Conservation (phyloP, 306 rosid species). For the Benincasa hispida region DNA sequence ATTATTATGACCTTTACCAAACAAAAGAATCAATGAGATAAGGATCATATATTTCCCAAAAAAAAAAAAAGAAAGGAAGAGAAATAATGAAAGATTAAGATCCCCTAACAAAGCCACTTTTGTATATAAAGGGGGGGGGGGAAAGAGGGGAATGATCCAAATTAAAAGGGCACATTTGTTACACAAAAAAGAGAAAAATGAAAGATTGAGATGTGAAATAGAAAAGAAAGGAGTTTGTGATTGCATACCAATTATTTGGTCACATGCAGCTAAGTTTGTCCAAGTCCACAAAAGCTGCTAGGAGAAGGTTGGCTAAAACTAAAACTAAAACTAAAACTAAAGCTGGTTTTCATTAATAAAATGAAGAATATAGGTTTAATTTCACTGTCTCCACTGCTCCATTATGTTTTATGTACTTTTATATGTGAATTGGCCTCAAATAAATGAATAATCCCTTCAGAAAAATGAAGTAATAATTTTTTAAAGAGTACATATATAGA, state of each 20-base stretch:
- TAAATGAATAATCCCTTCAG: too few species aligned
- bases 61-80: too few species aligned
- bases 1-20: neutral
- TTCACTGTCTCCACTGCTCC: neutral
- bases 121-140: neutral
- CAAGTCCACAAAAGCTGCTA: constrained; percentile 2
- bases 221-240: neutral
- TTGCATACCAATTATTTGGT: neutral
- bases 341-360: neutral
- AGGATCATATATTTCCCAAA: neutral
- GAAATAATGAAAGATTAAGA: neutral
- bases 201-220: too few species aligned
- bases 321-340: too few species aligned
- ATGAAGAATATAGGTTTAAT: neutral
- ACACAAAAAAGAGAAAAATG: neutral
- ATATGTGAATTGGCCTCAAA: neutral
- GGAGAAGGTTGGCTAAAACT: neutral
- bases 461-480: too few species aligned
- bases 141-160: neutral
- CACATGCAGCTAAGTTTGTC: neutral
- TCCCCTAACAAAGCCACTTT: neutral
- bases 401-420: neutral
- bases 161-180: neutral
- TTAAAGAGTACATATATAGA: too few species aligned
- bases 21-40: neutral